Evolutionary conservation across 164 flowering plant genomes (phyloP).

Genomic region (Macadamia tetraphylla): DNA sequence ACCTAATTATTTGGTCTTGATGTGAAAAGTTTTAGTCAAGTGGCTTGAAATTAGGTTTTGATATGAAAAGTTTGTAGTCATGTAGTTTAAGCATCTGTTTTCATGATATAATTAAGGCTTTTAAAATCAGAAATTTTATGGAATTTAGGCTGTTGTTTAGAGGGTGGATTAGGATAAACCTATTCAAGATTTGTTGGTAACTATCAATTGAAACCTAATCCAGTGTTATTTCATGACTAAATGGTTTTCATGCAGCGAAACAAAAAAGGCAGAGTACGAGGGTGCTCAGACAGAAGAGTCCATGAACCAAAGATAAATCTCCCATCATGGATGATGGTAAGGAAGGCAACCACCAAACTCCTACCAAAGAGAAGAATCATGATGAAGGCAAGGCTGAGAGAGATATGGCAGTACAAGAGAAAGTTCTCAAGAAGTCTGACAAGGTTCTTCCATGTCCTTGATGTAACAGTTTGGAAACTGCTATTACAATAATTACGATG

Average conservation of each 20-base stretch:
- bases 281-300: neutral
- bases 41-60: no score
- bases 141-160: no score
- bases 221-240: no score
- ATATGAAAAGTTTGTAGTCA: no score
- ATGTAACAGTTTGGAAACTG: constrained; percentile 48
- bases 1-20: no score
- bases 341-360: constrained; percentile 14
- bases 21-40: no score
- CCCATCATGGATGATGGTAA: constrained; percentile 7
- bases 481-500: constrained; percentile 52
- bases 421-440: constrained; percentile 32
- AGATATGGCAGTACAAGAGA: constrained; percentile 15
- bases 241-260: neutral
- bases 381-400: constrained; percentile 25
- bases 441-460: constrained; percentile 50
- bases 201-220: no score
- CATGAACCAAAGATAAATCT: constrained; percentile 5
- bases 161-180: no score
- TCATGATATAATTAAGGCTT: no score
- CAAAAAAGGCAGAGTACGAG: constrained; percentile 3
- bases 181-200: no score
- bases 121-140: no score
- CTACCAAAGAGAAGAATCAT: constrained; percentile 3
- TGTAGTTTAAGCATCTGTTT: no score